phyloP scores from a whole-genome alignment of 129 eudicot species.

The Centrapalus pauciflorus region DNA sequence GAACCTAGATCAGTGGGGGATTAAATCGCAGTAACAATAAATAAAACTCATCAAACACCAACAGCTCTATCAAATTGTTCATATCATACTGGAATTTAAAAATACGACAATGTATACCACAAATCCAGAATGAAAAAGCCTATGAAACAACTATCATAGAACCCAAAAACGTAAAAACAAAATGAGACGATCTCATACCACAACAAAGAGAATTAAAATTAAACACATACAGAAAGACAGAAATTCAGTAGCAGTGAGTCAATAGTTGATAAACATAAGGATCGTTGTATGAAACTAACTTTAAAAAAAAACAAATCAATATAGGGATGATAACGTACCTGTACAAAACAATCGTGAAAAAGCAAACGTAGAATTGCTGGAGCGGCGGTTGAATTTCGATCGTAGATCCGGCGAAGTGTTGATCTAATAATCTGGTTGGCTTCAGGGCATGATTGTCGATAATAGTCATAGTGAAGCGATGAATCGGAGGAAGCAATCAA shows the following conservation, averaged over 20 bases:
- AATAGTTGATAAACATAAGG: not conserved
- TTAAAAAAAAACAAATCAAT: not conserved
- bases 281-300: not conserved
- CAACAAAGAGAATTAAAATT: not conserved
- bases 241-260: not conserved
- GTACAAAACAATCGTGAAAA: conserved; percentile 68
- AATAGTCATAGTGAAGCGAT: conserved; percentile 61
- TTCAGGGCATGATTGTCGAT: conserved; percentile 55
- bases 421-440: conserved; percentile 46
- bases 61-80: conserved; percentile 1
- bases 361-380: conserved; percentile 59
- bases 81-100: not conserved
- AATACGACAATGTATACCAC: not conserved
- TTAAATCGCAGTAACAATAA: not conserved
- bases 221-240: conserved; percentile 3
- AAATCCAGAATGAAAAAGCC: not conserved
- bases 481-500: conserved; percentile 17
- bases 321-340: conserved; percentile 25
- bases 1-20: conserved; percentile 1
- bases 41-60: not conserved
- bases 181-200: not conserved
- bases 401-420: conserved; percentile 31
- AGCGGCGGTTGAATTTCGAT: conserved; percentile 23
- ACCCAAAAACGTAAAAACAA: not conserved
- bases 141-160: not conserved